Base-by-base conservation (phyloP, 2,329 filamentous ascomycete species). In the Pseudogymnoascus sp. region DNA sequence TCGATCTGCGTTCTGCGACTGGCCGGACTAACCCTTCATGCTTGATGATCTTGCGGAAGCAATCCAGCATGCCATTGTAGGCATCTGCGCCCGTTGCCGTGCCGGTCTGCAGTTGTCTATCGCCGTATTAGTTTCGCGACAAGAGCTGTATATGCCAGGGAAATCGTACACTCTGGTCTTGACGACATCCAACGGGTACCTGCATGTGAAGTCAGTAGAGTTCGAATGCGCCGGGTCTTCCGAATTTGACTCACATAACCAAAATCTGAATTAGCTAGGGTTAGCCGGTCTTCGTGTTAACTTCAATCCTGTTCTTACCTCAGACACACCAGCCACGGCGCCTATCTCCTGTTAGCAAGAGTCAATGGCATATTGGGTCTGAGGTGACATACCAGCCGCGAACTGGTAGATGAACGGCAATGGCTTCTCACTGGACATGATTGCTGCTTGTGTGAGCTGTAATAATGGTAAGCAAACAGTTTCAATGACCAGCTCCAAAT, bases 121-220 rank as follows among this genome's bases (percentile, higher is more conserved):
- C 57, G 15, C 33, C 50, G 60, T 60, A 57, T 69, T 61, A 36
- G 33, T 43, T 9, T 39, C 15, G 9, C 47, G 1, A 33, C 5
- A 28, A 11, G 39, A 25, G 9, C 35, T 30, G 7, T 18, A 61
- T 53, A 53, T 53, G 18, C 1, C 18, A 12, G n/a, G 22, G 14
- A 66, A 65, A 66, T 75, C 87, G 82, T 84, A 94, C 89, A 96
- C 89, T 87, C 93, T 83, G 66, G 94, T 97, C 84, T 97, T 97
- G 76, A 97, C 91, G 62, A 99, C 94, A 75, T 99, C 94, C 75
- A 99, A 82, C 68, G 94, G 94, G 80, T 99, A 99, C 94, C 92
- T 97, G 74, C 68, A 71, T 69, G 30, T 68, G 62, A 62, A 58
- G 33, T 69, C 53, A 70, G 63, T 58, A 62, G 58, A 39, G 33